Percentiles rank a stretch among this genome's conserved stretches.
These are phyloP conservation scores for Arthrobotrys sinensis DNA, from an alignment of 2,329 filamentous ascomycete species.

Conservation along the genomic window DNA sequence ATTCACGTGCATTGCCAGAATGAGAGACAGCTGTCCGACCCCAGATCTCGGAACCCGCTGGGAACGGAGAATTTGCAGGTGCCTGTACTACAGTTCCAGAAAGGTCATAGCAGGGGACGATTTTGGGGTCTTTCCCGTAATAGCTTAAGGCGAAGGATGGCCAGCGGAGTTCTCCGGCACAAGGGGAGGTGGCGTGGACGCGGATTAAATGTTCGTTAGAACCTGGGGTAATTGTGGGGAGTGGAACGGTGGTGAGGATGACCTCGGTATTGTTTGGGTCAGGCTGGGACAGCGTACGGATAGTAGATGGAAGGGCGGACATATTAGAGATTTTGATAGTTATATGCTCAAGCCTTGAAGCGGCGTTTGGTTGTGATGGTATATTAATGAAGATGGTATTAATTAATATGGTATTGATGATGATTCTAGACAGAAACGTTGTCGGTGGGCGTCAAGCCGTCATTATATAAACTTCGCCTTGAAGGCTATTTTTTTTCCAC, in stretches of 20 bases:
- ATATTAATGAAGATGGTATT: not conserved
- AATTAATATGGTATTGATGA: not conserved
- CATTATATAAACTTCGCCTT: constrained; percentile 28
- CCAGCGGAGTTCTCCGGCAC: constrained; percentile 66
- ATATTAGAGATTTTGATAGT: constrained; percentile 12
- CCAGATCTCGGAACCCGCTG: constrained; percentile 67
- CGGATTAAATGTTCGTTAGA: constrained; percentile 65
- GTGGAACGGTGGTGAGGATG: constrained; percentile 39
- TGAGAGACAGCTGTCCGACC: constrained; percentile 65
- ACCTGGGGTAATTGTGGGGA: constrained; percentile 63
- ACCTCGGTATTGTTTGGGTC: constrained; percentile 41
- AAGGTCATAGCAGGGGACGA: constrained; percentile 67
- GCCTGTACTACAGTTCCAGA: constrained; percentile 67
- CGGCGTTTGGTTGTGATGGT: not conserved
- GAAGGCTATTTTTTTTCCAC: not conserved
- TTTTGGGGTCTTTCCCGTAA: constrained; percentile 59
- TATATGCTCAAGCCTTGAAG: not conserved
- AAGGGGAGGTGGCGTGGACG: constrained; percentile 66
- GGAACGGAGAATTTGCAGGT: constrained; percentile 65
- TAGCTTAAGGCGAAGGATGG: constrained; percentile 61
- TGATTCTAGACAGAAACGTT: not conserved
- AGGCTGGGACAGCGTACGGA: constrained; percentile 45
- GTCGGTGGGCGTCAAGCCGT: not conserved
- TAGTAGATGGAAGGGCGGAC: constrained; percentile 38
- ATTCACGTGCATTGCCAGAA: constrained; percentile 66